Percentiles rank a stretch among this genome's conserved stretches.
These are phyloP conservation scores for Podaxis sp. DNA, from an alignment of 768 basidiomycete genomes.

Conservation along the genomic window DNA sequence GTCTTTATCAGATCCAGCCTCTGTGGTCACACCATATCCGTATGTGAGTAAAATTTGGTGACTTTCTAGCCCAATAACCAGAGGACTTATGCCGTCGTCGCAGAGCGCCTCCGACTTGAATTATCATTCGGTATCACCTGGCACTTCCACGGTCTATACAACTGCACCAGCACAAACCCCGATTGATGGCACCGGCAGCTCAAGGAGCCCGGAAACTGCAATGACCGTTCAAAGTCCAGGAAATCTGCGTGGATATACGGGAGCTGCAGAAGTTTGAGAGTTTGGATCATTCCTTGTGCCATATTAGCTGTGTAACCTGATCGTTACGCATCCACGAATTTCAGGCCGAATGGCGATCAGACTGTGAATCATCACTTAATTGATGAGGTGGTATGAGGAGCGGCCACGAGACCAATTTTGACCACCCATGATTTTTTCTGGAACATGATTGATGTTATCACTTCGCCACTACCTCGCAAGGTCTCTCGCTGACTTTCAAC, in stretches of 20 bases:
- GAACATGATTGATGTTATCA: too few relatives aligned
- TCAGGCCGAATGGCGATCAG: too few relatives aligned
- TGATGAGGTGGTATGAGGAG: too few relatives aligned
- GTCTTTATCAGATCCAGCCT: constrained; percentile 4
- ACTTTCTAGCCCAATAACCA: neutral
- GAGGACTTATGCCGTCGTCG: neutral
- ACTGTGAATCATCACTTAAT: too few relatives aligned
- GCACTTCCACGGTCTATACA: constrained; percentile 25
- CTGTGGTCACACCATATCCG: neutral
- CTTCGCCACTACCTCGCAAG: too few relatives aligned
- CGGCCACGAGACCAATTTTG: too few relatives aligned
- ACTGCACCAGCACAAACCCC: constrained; percentile 24
- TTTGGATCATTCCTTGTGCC: neutral
- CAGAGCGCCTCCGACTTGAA: constrained; percentile 21
- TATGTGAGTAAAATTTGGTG: constrained; percentile 2
- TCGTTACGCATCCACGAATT: too few relatives aligned
- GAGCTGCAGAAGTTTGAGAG: constrained; percentile 27
- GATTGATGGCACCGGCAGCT: constrained; percentile 24
- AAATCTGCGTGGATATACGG: constrained; percentile 23
- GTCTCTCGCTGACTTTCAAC: too few relatives aligned
- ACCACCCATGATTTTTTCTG: too few relatives aligned
- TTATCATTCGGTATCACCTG: constrained; percentile 19
- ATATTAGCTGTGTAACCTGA: neutral
- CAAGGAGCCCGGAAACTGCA: constrained; percentile 5
- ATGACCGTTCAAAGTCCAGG: neutral